phyloP scores from a whole-genome alignment of 331 rosid genomes.

The Phaseolus coccineus region DNA sequence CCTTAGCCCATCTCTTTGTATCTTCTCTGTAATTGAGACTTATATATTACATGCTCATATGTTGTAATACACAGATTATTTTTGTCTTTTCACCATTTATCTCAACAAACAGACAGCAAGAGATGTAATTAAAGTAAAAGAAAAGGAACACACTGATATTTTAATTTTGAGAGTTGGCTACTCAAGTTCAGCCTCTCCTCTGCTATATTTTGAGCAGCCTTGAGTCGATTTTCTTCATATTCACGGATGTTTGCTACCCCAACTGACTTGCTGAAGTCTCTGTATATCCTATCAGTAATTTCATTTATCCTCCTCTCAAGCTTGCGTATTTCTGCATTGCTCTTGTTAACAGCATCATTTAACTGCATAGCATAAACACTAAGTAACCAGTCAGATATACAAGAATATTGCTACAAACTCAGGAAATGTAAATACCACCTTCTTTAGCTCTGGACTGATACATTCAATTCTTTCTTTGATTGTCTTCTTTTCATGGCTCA shows the following conservation, averaged over 20 bases:
- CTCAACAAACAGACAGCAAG: neutral
- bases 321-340: conserved; percentile 67
- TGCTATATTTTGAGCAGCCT: conserved; percentile 81
- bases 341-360: conserved; percentile 66
- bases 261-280: conserved; percentile 85
- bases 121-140: conserved; percentile 13
- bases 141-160: conserved; percentile 77
- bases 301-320: conserved; percentile 93
- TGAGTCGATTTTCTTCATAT: conserved; percentile 94
- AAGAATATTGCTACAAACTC: conserved; percentile 13
- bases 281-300: conserved; percentile 86
- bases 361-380: conserved; percentile 58
- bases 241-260: conserved; percentile 98
- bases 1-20: no score
- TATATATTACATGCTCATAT: no score
- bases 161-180: conserved; percentile 88
- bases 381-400: conserved; percentile 36
- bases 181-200: conserved; percentile 94
- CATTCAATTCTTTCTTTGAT: conserved; percentile 81
- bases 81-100: no score
- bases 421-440: conserved; percentile 62
- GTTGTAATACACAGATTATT: no score
- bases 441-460: conserved; percentile 76
- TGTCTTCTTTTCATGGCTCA: conserved; percentile 69
- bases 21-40: no score